Conservation (phyloP, 768 basidiomycete species). For the Termitomyces sp. region DNA sequence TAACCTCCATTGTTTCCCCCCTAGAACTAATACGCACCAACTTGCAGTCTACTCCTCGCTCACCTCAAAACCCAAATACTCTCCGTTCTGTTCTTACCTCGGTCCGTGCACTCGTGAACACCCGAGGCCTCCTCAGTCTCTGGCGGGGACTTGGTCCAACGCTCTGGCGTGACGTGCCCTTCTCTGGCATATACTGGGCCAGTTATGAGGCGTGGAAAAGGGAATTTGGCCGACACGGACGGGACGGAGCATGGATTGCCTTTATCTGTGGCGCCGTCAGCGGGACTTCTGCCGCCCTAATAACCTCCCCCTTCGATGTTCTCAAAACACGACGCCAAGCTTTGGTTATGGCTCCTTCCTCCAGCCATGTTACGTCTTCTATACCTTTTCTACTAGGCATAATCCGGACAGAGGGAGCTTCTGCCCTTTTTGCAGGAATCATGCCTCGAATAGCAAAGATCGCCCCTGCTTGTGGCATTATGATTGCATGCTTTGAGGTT, state of each 20-base stretch:
- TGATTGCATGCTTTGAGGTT: conserved; percentile 96
- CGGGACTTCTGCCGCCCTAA: conserved; percentile 80
- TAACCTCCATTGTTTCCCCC: conserved; percentile 80
- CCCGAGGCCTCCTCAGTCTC: conserved; percentile 66
- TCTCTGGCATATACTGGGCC: conserved; percentile 97
- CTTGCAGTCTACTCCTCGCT: conserved; percentile 81
- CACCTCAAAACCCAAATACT: conserved; percentile 70
- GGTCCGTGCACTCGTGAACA: conserved; percentile 55
- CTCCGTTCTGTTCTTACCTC: conserved; percentile 71
- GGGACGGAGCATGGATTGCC: conserved; percentile 63
- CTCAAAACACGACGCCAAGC: conserved; percentile 94
- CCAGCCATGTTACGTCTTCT: conserved; percentile 44
- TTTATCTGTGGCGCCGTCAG: conserved; percentile 91
- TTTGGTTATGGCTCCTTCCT: conserved; percentile 60
- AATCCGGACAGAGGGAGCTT: conserved; percentile 71
- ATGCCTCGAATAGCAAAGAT: conserved; percentile 91
- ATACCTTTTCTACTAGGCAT: conserved; percentile 69
- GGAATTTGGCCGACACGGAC: conserved; percentile 49
- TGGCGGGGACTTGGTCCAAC: conserved; percentile 93
- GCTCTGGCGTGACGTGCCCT: conserved; percentile 96
- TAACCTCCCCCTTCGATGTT: conserved; percentile 96
- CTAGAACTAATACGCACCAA: conserved; percentile 93
- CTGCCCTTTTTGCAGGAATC: conserved; percentile 81
- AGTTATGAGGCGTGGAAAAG: conserved; percentile 86
- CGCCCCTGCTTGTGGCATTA: conserved; percentile 96